Base-by-base conservation (phyloP, 306 rosid genomes). In the Quercus engelmannii region DNA sequence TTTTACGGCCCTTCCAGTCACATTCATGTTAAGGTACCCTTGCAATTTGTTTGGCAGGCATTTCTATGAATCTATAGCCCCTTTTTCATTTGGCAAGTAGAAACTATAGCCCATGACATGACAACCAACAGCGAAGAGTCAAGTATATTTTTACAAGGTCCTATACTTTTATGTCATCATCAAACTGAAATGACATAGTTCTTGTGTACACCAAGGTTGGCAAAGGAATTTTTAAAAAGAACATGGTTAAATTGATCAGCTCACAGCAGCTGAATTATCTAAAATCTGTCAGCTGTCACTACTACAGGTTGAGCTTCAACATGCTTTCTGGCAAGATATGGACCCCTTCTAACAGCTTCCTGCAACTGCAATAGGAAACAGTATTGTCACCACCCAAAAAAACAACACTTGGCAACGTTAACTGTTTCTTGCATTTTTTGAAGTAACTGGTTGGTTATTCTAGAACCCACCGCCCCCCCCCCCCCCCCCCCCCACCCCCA, bases 221-320 rank as follows among this genome's bases (percentile, higher is more conserved):
- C 65, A 59, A 7, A 59, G 14, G 65, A 13, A 21, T 23, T 11
- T 21, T 28, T 4, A 13, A 7, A 65, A 31, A 30, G 46, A 30
- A 12, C 63, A 8, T 57, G 63, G 25, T 11, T 46, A 5, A 21
- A 23, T 10, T 13, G 18, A 61, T 12, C 18, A 61, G 67, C 26
- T 59, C 67, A 61, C 30, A 25, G 67, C 4, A 61, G 14, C 33
- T 25, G 46, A 18, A 18, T 18, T 28, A n/a, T 10, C 74, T 70
- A 92, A 83, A 91, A 92, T 86, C 99, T 86, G 28, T 95, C 93
- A 6, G 97, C 99, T 10, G 96, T 95, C 90, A 41, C 80, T 76
- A 92, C 92, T n/a, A 63, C 19, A 46, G 99, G 97, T 82, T 91
- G 99, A 75, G 96, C 87, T 84, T 88, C 97, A 71, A 20, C 76